These are phyloP conservation scores for Canariomyces notabilis DNA, from an alignment of 2,329 filamentous ascomycete species.

Conservation along the genomic window DNA sequence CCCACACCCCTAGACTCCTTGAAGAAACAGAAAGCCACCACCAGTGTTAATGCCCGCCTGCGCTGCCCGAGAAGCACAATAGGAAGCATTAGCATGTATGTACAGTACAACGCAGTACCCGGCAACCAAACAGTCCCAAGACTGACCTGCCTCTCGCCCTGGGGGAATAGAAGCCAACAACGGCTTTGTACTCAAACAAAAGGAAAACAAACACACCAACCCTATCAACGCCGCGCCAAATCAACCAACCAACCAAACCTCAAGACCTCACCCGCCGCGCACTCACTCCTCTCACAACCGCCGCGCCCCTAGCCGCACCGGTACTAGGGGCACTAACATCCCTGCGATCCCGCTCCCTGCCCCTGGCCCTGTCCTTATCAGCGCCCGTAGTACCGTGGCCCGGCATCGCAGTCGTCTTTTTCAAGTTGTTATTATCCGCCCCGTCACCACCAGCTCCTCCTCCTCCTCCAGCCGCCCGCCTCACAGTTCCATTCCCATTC, in stretches of 20 bases:
- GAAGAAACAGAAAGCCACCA: no score
- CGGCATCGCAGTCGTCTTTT: no score
- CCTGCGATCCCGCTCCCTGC: constrained; percentile 44
- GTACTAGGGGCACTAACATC: constrained; percentile 43
- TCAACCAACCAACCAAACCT: background rate
- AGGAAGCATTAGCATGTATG: no score
- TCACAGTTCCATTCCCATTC: background rate
- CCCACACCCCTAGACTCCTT: background rate
- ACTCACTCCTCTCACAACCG: constrained; percentile 1
- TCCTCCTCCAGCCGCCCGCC: background rate
- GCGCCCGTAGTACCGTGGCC: background rate
- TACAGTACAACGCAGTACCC: no score
- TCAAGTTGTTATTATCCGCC: background rate
- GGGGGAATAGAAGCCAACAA: no score
- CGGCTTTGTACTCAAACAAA: no score
- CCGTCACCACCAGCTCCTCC: constrained; percentile 5
- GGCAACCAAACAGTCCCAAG: no score
- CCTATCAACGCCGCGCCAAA: background rate
- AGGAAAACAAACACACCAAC: background rate
- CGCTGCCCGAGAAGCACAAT: no score
- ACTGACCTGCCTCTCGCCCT: no score
- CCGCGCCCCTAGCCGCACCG: background rate
- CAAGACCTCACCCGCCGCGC: constrained; percentile 16
- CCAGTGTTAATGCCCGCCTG: background rate
- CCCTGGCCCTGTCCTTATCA: constrained; percentile 43